phyloP scores from a whole-genome alignment of 371 early-diverging fungal genomes.

The Mucor circinelloides region DNA sequence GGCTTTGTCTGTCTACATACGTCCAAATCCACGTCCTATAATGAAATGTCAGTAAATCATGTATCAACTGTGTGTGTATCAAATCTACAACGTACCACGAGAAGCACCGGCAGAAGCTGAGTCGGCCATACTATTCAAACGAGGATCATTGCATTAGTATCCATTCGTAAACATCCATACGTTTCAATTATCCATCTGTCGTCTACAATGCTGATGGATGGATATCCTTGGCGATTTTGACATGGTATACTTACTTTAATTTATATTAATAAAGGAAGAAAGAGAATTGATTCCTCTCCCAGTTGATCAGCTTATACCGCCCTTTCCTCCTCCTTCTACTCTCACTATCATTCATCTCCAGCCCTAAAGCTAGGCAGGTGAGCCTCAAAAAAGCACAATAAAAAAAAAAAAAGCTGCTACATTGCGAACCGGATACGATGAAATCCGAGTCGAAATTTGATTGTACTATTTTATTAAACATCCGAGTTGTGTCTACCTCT shows the following conservation, averaged over 20 bases:
- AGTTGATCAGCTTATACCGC: not conserved
- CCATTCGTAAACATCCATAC: not conserved
- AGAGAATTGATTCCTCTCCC: slow-evolving; percentile 4
- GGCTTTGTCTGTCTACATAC: not conserved
- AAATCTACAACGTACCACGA: slow-evolving; percentile 46
- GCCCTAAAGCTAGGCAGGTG: not conserved
- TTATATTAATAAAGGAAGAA: slow-evolving; percentile 29
- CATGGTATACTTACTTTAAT: slow-evolving; percentile 23
- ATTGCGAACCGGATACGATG: not conserved
- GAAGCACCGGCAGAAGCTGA: slow-evolving; percentile 76
- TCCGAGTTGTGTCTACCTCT: not conserved
- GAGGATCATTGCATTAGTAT: not conserved
- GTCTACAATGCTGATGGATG: not conserved
- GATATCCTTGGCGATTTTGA: not conserved
- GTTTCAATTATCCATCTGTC: slow-evolving; percentile 12
- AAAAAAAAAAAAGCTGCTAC: not conserved
- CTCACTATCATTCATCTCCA: not conserved
- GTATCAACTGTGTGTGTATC: slow-evolving; percentile 4
- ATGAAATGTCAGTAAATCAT: not conserved
- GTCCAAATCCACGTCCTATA: slow-evolving; percentile 77
- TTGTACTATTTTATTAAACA: not conserved
- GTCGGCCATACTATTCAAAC: slow-evolving; percentile 64
- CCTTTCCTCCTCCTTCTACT: not conserved
- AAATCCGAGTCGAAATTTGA: not conserved
- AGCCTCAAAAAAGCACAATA: no score